A percentile compares a stretch with the other conserved stretches of the same genome.
phyloP scores from a whole-genome alignment of 2,329 filamentous ascomycete genomes.

The Fonsecaea monophora region DNA sequence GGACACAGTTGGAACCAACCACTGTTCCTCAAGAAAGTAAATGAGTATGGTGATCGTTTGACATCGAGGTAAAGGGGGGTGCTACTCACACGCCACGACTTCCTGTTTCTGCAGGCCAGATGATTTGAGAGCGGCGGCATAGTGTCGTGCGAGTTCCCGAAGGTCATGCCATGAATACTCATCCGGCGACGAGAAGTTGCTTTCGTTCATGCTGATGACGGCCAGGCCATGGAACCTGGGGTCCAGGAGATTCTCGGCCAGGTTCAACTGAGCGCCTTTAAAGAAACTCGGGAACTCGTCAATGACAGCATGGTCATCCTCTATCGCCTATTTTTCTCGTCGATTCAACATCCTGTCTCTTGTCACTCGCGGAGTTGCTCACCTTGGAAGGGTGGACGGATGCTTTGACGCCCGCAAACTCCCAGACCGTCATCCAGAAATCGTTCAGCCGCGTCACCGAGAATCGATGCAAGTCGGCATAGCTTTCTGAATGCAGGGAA shows the following conservation, averaged over 20 bases:
- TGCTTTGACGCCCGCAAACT: slow-evolving; percentile 46
- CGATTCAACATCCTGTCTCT: neutral
- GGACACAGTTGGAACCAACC: slow-evolving; percentile 10
- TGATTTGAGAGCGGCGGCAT: slow-evolving; percentile 47
- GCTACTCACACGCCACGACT: slow-evolving; percentile 39
- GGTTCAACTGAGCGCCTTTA: slow-evolving; percentile 46
- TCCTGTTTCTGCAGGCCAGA: slow-evolving; percentile 49
- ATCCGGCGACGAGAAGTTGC: slow-evolving; percentile 41
- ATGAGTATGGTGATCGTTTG: neutral
- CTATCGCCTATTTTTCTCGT: slow-evolving; percentile 44
- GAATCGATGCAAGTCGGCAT: slow-evolving; percentile 49
- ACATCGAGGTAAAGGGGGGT: neutral
- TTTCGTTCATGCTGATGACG: slow-evolving; percentile 38
- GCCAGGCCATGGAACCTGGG: neutral
- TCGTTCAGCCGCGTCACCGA: slow-evolving; percentile 47
- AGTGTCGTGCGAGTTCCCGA: slow-evolving; percentile 47
- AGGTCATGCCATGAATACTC: slow-evolving; percentile 49
- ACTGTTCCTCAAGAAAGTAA: neutral
- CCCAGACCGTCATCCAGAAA: slow-evolving; percentile 52
- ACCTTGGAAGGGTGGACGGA: slow-evolving; percentile 38
- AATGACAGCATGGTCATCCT: slow-evolving; percentile 46
- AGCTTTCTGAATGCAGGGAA: slow-evolving; percentile 10
- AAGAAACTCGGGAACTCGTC: slow-evolving; percentile 49
- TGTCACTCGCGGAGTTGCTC: neutral
- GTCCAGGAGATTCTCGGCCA: slow-evolving; percentile 40